Base-by-base conservation (phyloP, 169 alveolate genomes). In the Cryptosporidium muris region DNA sequence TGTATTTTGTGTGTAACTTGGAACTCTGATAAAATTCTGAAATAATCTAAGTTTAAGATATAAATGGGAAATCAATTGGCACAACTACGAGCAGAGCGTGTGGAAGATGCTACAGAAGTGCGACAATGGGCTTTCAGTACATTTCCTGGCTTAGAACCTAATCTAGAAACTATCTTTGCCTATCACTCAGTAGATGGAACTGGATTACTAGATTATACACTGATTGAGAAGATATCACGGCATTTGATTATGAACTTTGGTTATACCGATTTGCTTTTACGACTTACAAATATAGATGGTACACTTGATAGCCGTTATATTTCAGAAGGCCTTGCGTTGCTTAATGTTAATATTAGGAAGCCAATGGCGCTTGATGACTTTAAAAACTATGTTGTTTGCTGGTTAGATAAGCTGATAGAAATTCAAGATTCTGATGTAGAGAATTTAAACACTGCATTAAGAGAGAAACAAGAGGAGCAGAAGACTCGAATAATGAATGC, bases 71-170 rank as follows among this genome's bases (percentile, higher is more conserved):
- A 74, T 37, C 85, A 74, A 38, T 74, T 74, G 45, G 85, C 60
- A 38, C 54, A 74, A 60, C 37, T 74, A 40, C 67, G 85, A 45
- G 85, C 85, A 6, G 62, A 54, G 40, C 54, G 85, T 58, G 62
- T 68, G 12, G 64, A 74, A 74, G 85, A 74, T 74, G 85, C 85
- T 34, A 47, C 47, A 11, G 85, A 74, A 12, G 85, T 74, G 52
- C 42, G 85, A 74, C 74, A 74, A 42, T 74, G 85, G 85, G 85
- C 85, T 2, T 74, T 74, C 47, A 68, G 74, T 43, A 74, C 85
- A 5, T 74, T 74, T 58, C 85, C 85, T 11, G 85, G 85, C 42
- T 45, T 74, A 47, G 85, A 74, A 48, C 42, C 85, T 4, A 74
- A 74, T 40, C 43, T 74, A 40, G 85, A 74, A 37, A 68, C 85